Conservation (phyloP, 805 yeast genomes). For the Wickerhamiella sorbophila region DNA sequence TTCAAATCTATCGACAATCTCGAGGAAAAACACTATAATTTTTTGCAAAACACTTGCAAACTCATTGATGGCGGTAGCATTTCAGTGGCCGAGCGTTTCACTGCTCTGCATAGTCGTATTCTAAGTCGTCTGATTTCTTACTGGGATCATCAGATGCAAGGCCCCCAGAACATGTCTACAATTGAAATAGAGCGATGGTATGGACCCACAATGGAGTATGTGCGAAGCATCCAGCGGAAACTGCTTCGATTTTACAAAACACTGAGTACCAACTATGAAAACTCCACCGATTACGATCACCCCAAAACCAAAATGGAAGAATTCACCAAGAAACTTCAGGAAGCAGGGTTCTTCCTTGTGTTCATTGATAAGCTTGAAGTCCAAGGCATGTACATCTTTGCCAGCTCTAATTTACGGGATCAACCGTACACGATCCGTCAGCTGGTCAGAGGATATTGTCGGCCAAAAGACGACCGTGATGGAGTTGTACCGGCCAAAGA, state of each 20-base stretch:
- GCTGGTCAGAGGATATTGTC: slow-evolving; percentile 22
- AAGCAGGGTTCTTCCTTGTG: slow-evolving; percentile 59
- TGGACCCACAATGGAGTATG: slow-evolving; percentile 27
- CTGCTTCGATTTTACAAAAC: slow-evolving; percentile 61
- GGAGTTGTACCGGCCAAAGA: slow-evolving; percentile 6
- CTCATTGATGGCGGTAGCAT: slow-evolving; percentile 70
- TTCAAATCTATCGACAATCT: slow-evolving; percentile 86
- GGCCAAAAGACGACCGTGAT: slow-evolving; percentile 16
- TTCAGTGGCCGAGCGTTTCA: slow-evolving; percentile 65
- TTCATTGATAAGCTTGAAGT: slow-evolving; percentile 59
- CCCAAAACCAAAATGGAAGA: slow-evolving; percentile 25
- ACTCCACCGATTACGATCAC: slow-evolving; percentile 37
- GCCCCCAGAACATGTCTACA: slow-evolving; percentile 35
- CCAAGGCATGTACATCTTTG: slow-evolving; percentile 68
- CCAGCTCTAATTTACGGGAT: slow-evolving; percentile 41
- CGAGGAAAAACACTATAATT: slow-evolving; percentile 59
- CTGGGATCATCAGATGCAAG: slow-evolving; percentile 54
- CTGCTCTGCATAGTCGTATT: slow-evolving; percentile 49
- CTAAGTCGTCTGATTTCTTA: slow-evolving; percentile 55
- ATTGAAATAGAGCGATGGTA: slow-evolving; percentile 39
- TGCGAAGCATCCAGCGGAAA: slow-evolving; percentile 52
- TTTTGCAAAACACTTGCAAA: slow-evolving; percentile 61
- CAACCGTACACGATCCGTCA: slow-evolving; percentile 25
- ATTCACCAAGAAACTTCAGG: slow-evolving; percentile 44
- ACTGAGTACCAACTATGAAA: slow-evolving; percentile 56